Base-by-base conservation (phyloP, 2,329 filamentous ascomycete species). In the Helminthosporium solani region DNA sequence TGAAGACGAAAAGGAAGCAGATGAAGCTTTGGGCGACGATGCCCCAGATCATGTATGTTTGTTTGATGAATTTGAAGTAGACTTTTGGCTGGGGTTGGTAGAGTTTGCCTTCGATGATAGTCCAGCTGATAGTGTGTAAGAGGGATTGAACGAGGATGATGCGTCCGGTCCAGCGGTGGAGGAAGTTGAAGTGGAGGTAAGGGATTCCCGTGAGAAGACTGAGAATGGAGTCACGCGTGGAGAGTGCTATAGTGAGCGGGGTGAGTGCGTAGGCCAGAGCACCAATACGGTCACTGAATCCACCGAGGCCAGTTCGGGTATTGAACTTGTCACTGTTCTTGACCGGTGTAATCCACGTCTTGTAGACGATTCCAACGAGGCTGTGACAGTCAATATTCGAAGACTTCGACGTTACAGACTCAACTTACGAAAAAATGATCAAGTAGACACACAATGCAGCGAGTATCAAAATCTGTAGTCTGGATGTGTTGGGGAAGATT, bases 151-250 rank as follows among this genome's bases (percentile, higher is more conserved):
- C 62, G 41, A 87, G 78, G 51, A 90, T 88, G 56, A 90, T 77
- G 49, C 85, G 84, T 2, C 87, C 86, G 0, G 84, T 73, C 86
- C 86, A 90, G 27, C 85, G 83, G 65, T 90, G 87, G 16, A 90
- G 72, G 61, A 90, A 90, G 67, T 87, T 85, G 76, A 90, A 89
- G 58, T 79, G 81, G 18, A 88, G 85, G 59, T 88, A 88, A 0
- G 86, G 85, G 1, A 89, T 75, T 2, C 86, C 86, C 0, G 85
- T 89, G 33, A 87, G 63, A 7, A 86, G 61, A 1, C 82, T 85
- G 2, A 90, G 76, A 1, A 88, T 68, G 1, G 82, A 86, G 61
- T 89, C 86, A 34, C 86, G 77, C 45, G 74, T 83, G 18, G 79
- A 76, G 14, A 90, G 74, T 20, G 86, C 66, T 15, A 90, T 70